These are phyloP conservation scores for Mimosa bimucronata DNA, from an alignment of 306 rosid species.

Conservation along the genomic window DNA sequence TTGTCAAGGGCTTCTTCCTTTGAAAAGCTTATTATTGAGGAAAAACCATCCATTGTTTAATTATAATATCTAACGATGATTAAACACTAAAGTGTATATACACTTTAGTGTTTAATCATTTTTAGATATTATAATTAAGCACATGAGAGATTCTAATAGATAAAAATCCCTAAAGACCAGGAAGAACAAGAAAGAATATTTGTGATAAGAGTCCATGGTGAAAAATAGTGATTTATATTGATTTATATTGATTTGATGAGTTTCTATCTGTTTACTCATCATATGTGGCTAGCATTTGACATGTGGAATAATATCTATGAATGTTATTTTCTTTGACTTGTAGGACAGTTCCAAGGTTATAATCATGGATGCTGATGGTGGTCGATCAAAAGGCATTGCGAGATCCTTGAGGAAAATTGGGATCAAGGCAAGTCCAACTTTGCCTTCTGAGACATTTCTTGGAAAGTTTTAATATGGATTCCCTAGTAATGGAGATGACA, in stretches of 20 bases:
- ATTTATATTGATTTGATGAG: slow-evolving; percentile 24
- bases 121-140: no score
- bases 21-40: not conserved
- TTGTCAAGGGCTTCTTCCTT: not conserved
- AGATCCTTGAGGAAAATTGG: slow-evolving; percentile 90
- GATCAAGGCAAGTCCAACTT: slow-evolving; percentile 68
- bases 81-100: slow-evolving; percentile 1
- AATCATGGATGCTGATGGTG: slow-evolving; percentile 86
- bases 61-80: not conserved
- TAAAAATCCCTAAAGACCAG: no score
- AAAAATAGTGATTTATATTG: slow-evolving; percentile 19
- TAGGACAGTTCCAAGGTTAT: slow-evolving; percentile 97
- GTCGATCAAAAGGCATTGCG: slow-evolving; percentile 82
- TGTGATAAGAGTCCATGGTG: not conserved
- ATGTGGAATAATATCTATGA: slow-evolving; percentile 53
- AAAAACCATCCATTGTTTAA: not conserved
- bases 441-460: slow-evolving; percentile 36
- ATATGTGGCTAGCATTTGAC: slow-evolving; percentile 34
- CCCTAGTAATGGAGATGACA: not conserved
- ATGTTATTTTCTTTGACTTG: slow-evolving; percentile 59
- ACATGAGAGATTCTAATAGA: no score
- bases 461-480: slow-evolving; percentile 16
- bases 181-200: no score
- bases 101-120: no score
- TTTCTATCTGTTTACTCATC: slow-evolving; percentile 30